These are phyloP conservation scores for Ogataea degrootiae DNA, from an alignment of 805 yeast genomes.

Conservation along the genomic window DNA sequence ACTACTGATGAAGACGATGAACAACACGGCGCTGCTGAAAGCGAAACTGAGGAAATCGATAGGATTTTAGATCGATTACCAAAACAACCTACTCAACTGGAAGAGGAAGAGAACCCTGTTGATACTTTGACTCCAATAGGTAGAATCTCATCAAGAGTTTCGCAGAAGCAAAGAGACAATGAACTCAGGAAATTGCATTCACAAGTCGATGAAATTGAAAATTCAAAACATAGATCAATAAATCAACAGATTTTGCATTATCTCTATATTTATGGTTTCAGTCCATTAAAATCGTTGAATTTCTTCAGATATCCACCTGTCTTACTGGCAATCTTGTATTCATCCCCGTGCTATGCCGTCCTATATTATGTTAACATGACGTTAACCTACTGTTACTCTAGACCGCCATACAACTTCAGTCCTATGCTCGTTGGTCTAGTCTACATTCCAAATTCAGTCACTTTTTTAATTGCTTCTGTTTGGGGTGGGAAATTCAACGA, in stretches of 20 bases:
- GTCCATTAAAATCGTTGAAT: slow-evolving; percentile 59
- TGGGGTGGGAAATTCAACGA: slow-evolving; percentile 82
- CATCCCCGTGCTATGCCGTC: slow-evolving; percentile 67
- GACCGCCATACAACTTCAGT: slow-evolving; percentile 65
- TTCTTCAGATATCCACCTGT: slow-evolving; percentile 75
- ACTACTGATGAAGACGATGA: slow-evolving; percentile 9
- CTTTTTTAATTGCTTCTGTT: slow-evolving; percentile 72
- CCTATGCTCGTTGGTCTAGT: slow-evolving; percentile 65
- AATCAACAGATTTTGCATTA: slow-evolving; percentile 23
- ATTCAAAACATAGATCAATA: slow-evolving; percentile 13
- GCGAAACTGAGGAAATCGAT: slow-evolving; percentile 25
- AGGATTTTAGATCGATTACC: slow-evolving; percentile 33
- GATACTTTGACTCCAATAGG: slow-evolving; percentile 34
- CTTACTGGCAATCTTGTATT: slow-evolving; percentile 54
- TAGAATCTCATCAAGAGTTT: slow-evolving; percentile 26
- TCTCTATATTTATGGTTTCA: slow-evolving; percentile 43
- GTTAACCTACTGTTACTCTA: slow-evolving; percentile 55
- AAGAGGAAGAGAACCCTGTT: slow-evolving; percentile 26
- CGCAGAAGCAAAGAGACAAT: slow-evolving; percentile 15
- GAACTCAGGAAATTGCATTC: slow-evolving; percentile 17
- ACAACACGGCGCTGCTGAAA: slow-evolving; percentile 3
- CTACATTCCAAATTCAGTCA: slow-evolving; percentile 78
- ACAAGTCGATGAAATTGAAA: slow-evolving; percentile 18
- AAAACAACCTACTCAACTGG: slow-evolving; percentile 17
- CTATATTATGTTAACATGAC: slow-evolving; percentile 74